phyloP scores from a whole-genome alignment of 345 rosid species.

The Ricinus communis region DNA sequence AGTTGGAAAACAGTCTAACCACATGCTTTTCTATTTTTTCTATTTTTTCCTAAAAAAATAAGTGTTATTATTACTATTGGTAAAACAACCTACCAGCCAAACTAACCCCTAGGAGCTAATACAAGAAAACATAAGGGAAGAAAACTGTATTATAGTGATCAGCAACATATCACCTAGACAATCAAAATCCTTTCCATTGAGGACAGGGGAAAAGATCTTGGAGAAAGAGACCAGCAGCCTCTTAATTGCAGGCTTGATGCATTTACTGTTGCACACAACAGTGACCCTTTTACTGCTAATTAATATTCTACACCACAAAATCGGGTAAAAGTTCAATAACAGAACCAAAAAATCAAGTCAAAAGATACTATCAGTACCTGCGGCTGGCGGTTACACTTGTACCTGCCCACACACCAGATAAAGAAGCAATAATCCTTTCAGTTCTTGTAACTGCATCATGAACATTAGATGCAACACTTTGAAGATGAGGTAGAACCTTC shows the following conservation, averaged over 20 bases:
- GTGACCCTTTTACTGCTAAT: neutral
- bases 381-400: conserved; percentile 49
- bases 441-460: conserved; percentile 85
- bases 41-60: too few relatives aligned
- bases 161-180: neutral
- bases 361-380: conserved; percentile 43
- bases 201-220: neutral
- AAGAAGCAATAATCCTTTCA: conserved; percentile 72
- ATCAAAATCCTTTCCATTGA: neutral
- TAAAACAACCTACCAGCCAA: neutral
- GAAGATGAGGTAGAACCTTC: conserved; percentile 80
- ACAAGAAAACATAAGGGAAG: neutral
- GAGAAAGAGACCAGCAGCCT: neutral
- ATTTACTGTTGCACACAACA: neutral
- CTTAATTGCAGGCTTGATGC: neutral
- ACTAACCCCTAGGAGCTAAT: neutral
- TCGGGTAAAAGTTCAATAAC: too few relatives aligned
- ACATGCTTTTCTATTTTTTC: too few relatives aligned
- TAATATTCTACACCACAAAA: neutral
- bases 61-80: too few relatives aligned
- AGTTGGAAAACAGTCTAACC: too few relatives aligned
- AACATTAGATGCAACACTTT: conserved; percentile 68
- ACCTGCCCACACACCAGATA: conserved; percentile 84
- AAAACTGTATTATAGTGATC: too few relatives aligned
- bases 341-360: neutral